Evolutionary conservation across 129 eudicot genomes (phyloP).

Genomic region (Mikania micrantha): DNA sequence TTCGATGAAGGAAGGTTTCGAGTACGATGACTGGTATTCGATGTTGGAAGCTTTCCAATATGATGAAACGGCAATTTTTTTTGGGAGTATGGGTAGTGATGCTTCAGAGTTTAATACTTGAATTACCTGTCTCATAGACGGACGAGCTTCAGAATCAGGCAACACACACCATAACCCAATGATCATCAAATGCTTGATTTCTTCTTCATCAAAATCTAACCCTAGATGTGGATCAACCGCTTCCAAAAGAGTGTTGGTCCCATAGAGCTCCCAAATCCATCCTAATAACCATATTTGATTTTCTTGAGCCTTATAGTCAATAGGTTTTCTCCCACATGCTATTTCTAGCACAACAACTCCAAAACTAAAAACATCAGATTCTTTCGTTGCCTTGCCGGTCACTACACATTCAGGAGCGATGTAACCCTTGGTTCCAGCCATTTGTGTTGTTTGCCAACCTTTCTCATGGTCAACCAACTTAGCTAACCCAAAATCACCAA

Average conservation of each 20-base stretch:
- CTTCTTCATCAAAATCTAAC: conserved; percentile 10
- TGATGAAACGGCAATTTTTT: conserved; percentile 16
- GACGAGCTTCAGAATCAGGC: conserved; percentile 25
- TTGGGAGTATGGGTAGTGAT: conserved; percentile 17
- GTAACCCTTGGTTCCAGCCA: conserved; percentile 55
- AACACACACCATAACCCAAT: conserved; percentile 46
- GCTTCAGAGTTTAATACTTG: conserved; percentile 27
- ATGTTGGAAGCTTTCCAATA: conserved; percentile 4
- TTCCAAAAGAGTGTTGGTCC: conserved; percentile 16
- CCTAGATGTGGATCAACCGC: conserved; percentile 32
- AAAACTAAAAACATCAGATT: conserved; percentile 14
- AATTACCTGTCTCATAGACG: conserved; percentile 28
- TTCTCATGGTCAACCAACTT: conserved; percentile 45
- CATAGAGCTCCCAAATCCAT: conserved; percentile 32
- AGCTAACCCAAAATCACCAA: conserved; percentile 58
- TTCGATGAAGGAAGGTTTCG: background rate
- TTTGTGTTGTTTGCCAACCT: conserved; percentile 27
- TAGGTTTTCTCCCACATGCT: conserved; percentile 26
- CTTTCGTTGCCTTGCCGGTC: conserved; percentile 42
- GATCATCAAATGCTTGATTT: conserved; percentile 29
- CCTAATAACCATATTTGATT: conserved; percentile 16
- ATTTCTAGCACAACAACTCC: conserved; percentile 19
- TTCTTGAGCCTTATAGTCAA: background rate
- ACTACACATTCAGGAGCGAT: conserved; percentile 46
- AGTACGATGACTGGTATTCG: conserved; percentile 3